Base-by-base conservation (phyloP, 331 rosid genomes). In the Cucumis variabilis region DNA sequence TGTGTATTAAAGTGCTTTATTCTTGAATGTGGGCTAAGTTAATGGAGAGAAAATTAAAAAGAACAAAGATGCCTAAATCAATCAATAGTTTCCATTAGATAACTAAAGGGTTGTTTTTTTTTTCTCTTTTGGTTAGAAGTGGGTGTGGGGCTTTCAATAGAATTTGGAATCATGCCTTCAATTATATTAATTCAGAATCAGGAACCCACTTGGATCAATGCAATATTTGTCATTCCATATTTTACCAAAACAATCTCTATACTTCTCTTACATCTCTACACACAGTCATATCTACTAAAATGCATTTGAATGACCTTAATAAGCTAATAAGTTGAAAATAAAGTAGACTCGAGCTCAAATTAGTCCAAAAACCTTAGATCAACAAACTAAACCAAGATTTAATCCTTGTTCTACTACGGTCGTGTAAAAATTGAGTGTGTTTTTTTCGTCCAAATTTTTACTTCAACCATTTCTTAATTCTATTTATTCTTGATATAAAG, bases 131-230 rank as follows among this genome's bases (percentile, higher is more conserved):
- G 69, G 68, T 55, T 55, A 9, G 69, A 53, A 80, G 83, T 80
- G 72, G 71, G 85, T 28, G 85, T 81, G 69, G 85, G 85, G 51
- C 51, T 58, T 30, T 24, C 48, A 30, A 19, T 82, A 19, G 58
- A 82, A 82, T 82, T 82, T 62, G 70, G 86, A 82, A 82, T 82
- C 86, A 62, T 62, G 69, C 67, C 58, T 2, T 20, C 86, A 82
- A 82, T 82, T 82, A 82, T 82, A 33, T 82, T 55, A 63, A 62
- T 37, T 82, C 33, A 82, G 86, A 82, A 82, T 82, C 58, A 30
- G 37, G 55, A 82, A 62, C 86, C 85, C 86, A 62, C 73, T 60
- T 81, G 51, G 33, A 53, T 44, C 48, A 44, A 80, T 46, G 82
- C 65, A 81, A 81, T 37, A 5, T 37, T 33, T 30, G 19, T 66